phyloP scores from a whole-genome alignment of 192 early-diverging fungal species.

The Spinellus fusiger region DNA sequence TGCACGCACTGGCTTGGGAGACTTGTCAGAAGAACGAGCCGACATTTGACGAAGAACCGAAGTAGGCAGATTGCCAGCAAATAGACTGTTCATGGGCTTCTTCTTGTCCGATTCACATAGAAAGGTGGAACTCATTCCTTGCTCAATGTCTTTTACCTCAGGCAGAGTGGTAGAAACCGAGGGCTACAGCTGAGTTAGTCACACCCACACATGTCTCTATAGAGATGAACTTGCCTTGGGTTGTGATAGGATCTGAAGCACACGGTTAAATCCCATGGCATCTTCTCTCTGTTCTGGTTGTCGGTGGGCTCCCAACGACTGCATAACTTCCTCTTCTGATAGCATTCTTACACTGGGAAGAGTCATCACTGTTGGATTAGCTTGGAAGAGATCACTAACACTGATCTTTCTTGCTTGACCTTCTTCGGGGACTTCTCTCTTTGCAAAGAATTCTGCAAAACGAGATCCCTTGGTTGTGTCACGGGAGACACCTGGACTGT shows the following conservation, averaged over 20 bases:
- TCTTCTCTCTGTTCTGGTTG: conserved; percentile 26
- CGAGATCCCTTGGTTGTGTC: conserved; percentile 43
- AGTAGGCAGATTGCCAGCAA: conserved; percentile 51
- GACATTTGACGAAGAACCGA: conserved; percentile 54
- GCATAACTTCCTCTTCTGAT: conserved; percentile 49
- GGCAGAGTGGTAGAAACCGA: no score
- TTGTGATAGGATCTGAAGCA: conserved; percentile 48
- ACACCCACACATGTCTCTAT: background rate
- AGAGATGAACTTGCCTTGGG: conserved; percentile 27
- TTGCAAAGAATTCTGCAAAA: conserved; percentile 54
- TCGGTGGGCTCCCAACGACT: conserved; percentile 36
- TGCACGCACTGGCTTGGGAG: no score
- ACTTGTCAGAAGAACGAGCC: conserved; percentile 37
- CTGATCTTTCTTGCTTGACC: conserved; percentile 15
- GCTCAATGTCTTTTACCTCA: no score
- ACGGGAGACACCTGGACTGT: conserved; percentile 22
- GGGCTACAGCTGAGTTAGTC: background rate
- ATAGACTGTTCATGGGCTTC: background rate
- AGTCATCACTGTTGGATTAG: conserved; percentile 14
- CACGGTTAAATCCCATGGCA: conserved; percentile 46
- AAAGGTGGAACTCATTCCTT: no score
- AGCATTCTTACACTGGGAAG: conserved; percentile 31
- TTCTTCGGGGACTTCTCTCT: conserved; percentile 29
- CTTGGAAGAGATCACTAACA: conserved; percentile 48
- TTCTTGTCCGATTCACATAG: no score